phyloP scores from a whole-genome alignment of 768 basidiomycete genomes.

The Calocera cornea region DNA sequence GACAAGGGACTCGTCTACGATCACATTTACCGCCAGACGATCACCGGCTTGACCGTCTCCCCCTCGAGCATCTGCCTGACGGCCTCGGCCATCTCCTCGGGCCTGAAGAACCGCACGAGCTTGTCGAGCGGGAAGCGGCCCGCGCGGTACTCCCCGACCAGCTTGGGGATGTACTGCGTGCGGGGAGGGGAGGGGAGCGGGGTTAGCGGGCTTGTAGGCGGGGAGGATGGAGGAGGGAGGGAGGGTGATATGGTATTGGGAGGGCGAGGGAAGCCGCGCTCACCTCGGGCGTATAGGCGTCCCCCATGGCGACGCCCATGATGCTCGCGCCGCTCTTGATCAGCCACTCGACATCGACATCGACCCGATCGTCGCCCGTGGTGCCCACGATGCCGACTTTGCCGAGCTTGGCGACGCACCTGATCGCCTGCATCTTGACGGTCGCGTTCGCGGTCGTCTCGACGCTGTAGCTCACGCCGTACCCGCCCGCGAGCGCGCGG shows the following conservation, averaged over 20 bases:
- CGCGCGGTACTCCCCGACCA: slow-evolving; percentile 15
- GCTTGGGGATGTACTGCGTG: slow-evolving; percentile 14
- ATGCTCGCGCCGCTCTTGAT: not conserved
- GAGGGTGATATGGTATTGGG: no score
- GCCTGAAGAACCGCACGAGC: slow-evolving; percentile 15
- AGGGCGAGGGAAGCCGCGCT: no score
- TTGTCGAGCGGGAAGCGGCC: slow-evolving; percentile 21
- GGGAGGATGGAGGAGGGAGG: no score
- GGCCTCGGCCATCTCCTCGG: slow-evolving; percentile 17
- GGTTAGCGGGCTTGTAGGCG: no score
- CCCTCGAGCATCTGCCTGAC: slow-evolving; percentile 15
- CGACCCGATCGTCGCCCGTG: not conserved
- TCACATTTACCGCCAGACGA: slow-evolving; percentile 13
- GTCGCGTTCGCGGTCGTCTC: slow-evolving; percentile 15
- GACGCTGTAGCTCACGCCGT: slow-evolving; percentile 13
- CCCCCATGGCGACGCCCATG: not conserved
- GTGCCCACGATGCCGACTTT: not conserved
- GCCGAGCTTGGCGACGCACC: not conserved
- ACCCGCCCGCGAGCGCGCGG: slow-evolving; percentile 11
- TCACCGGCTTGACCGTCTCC: slow-evolving; percentile 19
- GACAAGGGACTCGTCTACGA: no score
- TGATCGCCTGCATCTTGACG: not conserved
- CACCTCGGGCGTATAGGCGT: not conserved
- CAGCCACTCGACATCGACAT: not conserved
- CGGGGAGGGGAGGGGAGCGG: not conserved